These are phyloP conservation scores for Tetragonia tetragonoides DNA, from an alignment of 148 eudicot species.

Conservation along the genomic window DNA sequence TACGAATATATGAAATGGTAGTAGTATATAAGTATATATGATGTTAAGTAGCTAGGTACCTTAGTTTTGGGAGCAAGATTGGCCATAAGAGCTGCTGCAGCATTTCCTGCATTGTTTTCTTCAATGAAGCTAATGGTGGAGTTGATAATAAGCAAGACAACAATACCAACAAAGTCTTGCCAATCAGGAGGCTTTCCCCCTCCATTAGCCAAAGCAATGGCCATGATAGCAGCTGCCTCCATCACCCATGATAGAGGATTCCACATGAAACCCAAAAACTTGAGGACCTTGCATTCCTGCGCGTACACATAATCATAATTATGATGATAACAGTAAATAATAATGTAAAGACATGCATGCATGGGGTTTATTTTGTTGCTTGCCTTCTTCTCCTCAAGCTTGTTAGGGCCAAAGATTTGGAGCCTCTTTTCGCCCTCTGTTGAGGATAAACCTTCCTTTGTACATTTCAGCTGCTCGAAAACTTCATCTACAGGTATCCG, in stretches of 20 bases:
- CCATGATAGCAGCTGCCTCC: conserved; percentile 81
- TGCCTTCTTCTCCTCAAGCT: conserved; percentile 74
- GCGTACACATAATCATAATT: neutral
- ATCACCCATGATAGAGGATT: conserved; percentile 90
- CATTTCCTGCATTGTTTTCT: conserved; percentile 72
- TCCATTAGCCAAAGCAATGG: conserved; percentile 67
- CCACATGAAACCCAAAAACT: conserved; percentile 82
- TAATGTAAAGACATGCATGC: too few relatives aligned
- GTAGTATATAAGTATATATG: neutral
- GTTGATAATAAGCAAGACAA: conserved; percentile 62
- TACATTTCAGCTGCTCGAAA: conserved; percentile 51
- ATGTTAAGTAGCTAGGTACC: conserved; percentile 24
- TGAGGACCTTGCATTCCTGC: conserved; percentile 59
- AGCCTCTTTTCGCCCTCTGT: conserved; percentile 58
- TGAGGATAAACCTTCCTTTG: conserved; percentile 50
- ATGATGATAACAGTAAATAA: too few relatives aligned
- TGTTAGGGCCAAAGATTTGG: conserved; percentile 64
- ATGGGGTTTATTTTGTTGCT: neutral
- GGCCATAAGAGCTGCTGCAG: conserved; percentile 83
- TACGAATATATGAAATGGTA: too few relatives aligned
- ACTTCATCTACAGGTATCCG: conserved; percentile 59
- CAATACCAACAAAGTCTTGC: conserved; percentile 75
- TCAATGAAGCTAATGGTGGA: conserved; percentile 74
- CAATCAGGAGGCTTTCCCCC: conserved; percentile 76
- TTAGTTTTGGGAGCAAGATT: conserved; percentile 66